phyloP scores from a whole-genome alignment of 257 asterid species.

The Rauvolfia tetraphylla region DNA sequence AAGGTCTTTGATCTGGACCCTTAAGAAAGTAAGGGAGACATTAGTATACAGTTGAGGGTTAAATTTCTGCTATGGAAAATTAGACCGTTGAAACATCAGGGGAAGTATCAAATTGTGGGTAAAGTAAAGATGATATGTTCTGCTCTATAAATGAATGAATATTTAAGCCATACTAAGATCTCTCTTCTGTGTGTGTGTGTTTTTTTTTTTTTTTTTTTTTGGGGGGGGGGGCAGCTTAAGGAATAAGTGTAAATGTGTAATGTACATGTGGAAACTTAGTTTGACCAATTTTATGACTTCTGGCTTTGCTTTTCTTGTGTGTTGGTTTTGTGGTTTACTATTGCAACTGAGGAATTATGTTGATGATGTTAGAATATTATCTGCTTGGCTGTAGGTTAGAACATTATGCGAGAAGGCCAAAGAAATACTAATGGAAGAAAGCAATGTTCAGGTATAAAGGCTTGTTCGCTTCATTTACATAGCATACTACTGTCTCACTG shows the following conservation, averaged over 20 bases:
- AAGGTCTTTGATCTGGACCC: neutral
- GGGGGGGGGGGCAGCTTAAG: neutral
- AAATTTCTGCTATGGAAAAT: neutral
- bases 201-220: too few relatives aligned
- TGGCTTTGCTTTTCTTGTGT: neutral
- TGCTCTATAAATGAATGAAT: neutral
- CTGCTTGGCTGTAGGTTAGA: conserved; percentile 57
- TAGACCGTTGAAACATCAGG: neutral
- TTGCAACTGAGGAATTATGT: neutral
- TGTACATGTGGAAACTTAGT: neutral
- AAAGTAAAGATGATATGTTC: neutral
- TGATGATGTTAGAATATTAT: neutral
- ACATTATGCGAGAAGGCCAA: conserved; percentile 89
- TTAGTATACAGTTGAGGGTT: neutral
- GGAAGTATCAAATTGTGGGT: neutral
- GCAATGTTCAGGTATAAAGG: conserved; percentile 82
- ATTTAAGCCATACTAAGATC: neutral
- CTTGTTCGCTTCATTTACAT: neutral
- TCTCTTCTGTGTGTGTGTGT: neutral
- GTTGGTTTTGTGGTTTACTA: neutral
- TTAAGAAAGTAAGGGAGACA: too few relatives aligned
- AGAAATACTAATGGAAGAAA: conserved; percentile 85
- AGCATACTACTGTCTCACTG: neutral
- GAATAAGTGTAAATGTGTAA: too few relatives aligned
- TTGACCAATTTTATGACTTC: neutral